phyloP scores from a whole-genome alignment of 805 yeast genomes.

The Candida glaebosa region DNA sequence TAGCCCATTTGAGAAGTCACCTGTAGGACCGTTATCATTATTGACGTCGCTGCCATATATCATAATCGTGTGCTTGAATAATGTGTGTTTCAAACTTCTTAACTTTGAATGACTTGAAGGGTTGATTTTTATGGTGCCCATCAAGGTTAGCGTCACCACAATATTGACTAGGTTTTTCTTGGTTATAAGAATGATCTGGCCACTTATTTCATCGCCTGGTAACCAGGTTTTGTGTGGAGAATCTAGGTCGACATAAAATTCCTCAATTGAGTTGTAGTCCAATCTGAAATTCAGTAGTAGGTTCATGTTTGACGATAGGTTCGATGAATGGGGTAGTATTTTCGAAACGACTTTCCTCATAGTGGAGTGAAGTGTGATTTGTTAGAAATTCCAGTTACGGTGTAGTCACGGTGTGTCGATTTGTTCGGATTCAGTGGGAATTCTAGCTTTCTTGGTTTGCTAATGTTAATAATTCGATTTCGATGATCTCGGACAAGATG shows the following conservation, averaged over 20 bases:
- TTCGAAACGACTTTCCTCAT: slow-evolving; percentile 54
- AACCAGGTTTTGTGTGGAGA: slow-evolving; percentile 72
- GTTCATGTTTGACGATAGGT: slow-evolving; percentile 6
- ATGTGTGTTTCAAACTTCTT: slow-evolving; percentile 46
- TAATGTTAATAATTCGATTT: no score
- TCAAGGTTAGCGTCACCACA: slow-evolving; percentile 48
- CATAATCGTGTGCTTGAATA: slow-evolving; percentile 58
- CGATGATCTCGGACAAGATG: no score
- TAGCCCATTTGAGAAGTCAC: slow-evolving; percentile 45
- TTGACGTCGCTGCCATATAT: slow-evolving; percentile 48
- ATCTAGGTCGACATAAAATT: slow-evolving; percentile 66
- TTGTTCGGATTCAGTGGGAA: no score
- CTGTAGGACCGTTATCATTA: slow-evolving; percentile 12
- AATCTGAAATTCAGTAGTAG: slow-evolving; percentile 19
- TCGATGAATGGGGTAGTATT: slow-evolving; percentile 25
- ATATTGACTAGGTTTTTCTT: slow-evolving; percentile 55
- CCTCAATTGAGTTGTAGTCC: slow-evolving; percentile 47
- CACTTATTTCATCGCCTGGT: slow-evolving; percentile 77
- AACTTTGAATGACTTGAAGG: slow-evolving; percentile 50
- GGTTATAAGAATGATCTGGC: slow-evolving; percentile 56
- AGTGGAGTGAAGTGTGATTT: background rate
- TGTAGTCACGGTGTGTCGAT: no score
- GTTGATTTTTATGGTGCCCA: slow-evolving; percentile 56
- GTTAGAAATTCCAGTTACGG: background rate
- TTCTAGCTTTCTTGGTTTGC: no score